Evolutionary conservation across 352 stramenopile genomes (phyloP).

Genomic region (Phytophthora pseudosyringae): DNA sequence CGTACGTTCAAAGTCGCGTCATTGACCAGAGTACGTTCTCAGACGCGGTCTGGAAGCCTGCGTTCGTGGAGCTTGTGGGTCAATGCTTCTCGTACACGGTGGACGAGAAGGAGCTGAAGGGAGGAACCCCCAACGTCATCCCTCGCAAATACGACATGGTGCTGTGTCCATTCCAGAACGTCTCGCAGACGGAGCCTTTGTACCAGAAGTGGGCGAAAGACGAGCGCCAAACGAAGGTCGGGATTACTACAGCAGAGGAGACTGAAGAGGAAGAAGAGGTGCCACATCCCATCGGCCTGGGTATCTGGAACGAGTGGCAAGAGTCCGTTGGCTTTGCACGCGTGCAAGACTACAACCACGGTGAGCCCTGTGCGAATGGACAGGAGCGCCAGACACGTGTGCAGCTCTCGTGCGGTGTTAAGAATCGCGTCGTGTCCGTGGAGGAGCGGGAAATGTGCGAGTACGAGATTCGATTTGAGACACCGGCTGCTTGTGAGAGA

Average conservation of each 20-base stretch:
- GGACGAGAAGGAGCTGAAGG: conserved; percentile 78
- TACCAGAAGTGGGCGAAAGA: conserved; percentile 61
- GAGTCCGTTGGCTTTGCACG: conserved; percentile 32
- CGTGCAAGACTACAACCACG: conserved; percentile 74
- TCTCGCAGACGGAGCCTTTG: conserved; percentile 72
- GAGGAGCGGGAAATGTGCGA: conserved; percentile 92
- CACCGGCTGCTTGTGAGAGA: conserved; percentile 57
- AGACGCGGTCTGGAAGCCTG: conserved; percentile 41
- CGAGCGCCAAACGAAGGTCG: conserved; percentile 55
- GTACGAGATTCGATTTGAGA: conserved; percentile 89
- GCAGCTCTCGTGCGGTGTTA: conserved; percentile 73
- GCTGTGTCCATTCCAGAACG: conserved; percentile 84
- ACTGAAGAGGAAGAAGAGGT: conserved; percentile 35
- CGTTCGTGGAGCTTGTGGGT: conserved; percentile 65
- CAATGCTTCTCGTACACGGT: conserved; percentile 72
- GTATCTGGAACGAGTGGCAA: conserved; percentile 77
- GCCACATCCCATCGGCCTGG: conserved; percentile 48
- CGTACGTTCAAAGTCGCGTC: conserved; percentile 61
- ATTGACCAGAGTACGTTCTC: conserved; percentile 54
- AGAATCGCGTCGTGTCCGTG: conserved; percentile 81
- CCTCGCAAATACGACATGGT: conserved; percentile 67
- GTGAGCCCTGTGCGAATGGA: conserved; percentile 88
- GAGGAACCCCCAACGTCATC: conserved; percentile 78
- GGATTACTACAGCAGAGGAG: conserved; percentile 8
- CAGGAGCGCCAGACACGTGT: conserved; percentile 76